These are phyloP conservation scores for Fraxinus greggii DNA, from an alignment of 305 asterid species.

Conservation along the genomic window DNA sequence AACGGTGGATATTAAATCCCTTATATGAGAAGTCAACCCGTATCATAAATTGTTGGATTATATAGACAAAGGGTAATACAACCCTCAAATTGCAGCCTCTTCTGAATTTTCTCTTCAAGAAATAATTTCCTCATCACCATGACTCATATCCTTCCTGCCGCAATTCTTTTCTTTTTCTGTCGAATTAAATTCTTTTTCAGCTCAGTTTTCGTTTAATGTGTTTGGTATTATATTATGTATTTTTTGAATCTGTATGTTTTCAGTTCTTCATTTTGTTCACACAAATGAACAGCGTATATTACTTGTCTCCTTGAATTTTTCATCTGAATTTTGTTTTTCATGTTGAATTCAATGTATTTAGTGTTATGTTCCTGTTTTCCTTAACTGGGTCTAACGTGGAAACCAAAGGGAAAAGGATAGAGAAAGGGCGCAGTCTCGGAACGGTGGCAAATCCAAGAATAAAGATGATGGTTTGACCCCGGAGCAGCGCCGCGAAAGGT, in stretches of 20 bases:
- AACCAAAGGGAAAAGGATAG: conserved; percentile 80
- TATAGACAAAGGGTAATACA: not conserved
- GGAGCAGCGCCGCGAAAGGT: conserved; percentile 93
- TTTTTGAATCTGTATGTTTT: not conserved
- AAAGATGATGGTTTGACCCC: conserved; percentile 85
- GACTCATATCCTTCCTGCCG: conserved; percentile 74
- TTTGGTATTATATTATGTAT: not conserved
- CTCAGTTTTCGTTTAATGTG: not conserved
- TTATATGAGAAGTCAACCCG: not conserved
- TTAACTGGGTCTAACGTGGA: conserved; percentile 71
- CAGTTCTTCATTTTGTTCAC: not conserved
- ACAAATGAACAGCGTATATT: not conserved
- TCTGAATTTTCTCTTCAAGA: conserved; percentile 25
- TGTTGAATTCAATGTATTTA: not conserved
- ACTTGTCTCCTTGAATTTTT: not conserved
- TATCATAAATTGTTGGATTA: not conserved
- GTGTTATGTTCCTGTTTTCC: conserved; percentile 20
- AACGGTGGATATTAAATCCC: not conserved
- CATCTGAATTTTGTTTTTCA: not conserved
- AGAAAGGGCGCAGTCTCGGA: conserved; percentile 72
- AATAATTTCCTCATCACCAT: conserved; percentile 35
- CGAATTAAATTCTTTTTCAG: not conserved
- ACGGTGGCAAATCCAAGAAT: conserved; percentile 38
- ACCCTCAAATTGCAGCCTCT: not conserved
- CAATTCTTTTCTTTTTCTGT: not conserved